phyloP scores from a whole-genome alignment of 2,329 filamentous ascomycete species.

The Ambrosiella xylebori region DNA sequence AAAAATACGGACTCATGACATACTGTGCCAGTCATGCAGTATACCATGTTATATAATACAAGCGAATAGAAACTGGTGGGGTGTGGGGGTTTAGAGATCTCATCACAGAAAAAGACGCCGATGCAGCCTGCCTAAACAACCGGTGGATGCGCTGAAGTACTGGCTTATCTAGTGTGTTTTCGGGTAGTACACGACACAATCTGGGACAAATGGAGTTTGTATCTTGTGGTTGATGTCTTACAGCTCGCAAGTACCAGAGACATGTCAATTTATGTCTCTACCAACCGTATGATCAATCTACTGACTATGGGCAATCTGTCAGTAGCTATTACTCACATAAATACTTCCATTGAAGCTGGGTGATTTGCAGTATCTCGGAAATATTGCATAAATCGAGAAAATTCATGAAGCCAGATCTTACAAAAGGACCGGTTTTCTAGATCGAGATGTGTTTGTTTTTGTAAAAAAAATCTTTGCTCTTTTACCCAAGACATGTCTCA shows the following conservation, averaged over 20 bases:
- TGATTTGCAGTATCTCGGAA: no score
- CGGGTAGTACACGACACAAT: background rate
- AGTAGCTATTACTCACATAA: no score
- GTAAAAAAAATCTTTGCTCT: background rate
- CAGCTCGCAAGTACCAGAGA: background rate
- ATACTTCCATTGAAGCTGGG: no score
- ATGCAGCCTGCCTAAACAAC: slow-evolving; percentile 3
- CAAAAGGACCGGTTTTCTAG: background rate
- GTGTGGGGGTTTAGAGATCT: background rate
- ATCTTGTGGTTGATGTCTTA: background rate
- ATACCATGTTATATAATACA: no score
- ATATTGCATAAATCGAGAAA: no score
- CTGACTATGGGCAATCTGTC: no score
- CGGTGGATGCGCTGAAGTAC: background rate
- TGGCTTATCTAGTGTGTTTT: background rate
- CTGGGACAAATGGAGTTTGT: slow-evolving; percentile 2
- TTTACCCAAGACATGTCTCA: background rate
- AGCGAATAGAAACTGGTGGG: background rate
- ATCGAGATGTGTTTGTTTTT: background rate
- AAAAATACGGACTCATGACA: no score
- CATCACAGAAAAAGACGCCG: slow-evolving; percentile 1
- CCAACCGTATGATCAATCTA: no score
- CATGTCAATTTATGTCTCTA: background rate
- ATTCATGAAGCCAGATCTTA: no score
- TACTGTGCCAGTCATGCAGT: no score